Evolutionary conservation across 306 rosid species (phyloP).

Genomic region (Acacia confusa): DNA sequence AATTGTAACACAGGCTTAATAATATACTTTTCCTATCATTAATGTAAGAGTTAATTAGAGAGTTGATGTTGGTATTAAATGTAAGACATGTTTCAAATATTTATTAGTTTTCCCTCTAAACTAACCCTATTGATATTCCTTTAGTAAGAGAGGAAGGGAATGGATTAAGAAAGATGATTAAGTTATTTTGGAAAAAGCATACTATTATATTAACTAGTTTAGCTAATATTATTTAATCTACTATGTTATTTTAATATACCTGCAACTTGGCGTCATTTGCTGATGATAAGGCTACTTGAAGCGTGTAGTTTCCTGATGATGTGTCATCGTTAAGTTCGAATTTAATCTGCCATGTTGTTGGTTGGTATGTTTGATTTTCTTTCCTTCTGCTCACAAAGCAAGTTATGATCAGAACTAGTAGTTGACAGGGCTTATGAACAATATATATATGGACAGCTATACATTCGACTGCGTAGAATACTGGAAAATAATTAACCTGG

Average conservation of each 20-base stretch:
- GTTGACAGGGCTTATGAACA: background rate
- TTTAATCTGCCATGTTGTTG: slow-evolving; percentile 71
- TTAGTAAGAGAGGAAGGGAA: too few relatives aligned
- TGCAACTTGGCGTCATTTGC: slow-evolving; percentile 47
- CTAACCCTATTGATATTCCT: too few relatives aligned
- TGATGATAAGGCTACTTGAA: slow-evolving; percentile 71
- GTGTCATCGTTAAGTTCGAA: slow-evolving; percentile 39
- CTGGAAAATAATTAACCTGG: slow-evolving; percentile 28
- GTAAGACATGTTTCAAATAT: too few relatives aligned
- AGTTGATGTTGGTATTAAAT: too few relatives aligned
- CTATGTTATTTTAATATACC: slow-evolving; percentile 36
- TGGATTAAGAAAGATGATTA: too few relatives aligned
- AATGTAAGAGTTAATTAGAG: too few relatives aligned
- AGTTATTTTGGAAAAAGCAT: too few relatives aligned
- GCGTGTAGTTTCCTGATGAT: slow-evolving; percentile 49
- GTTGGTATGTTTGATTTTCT: slow-evolving; percentile 30
- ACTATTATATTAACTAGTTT: too few relatives aligned
- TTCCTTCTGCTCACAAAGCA: slow-evolving; percentile 31
- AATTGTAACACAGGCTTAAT: too few relatives aligned
- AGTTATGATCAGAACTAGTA: background rate
- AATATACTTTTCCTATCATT: too few relatives aligned
- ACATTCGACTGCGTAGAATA: background rate
- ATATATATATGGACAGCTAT: background rate
- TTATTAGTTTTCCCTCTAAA: too few relatives aligned
- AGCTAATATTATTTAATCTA: too few relatives aligned